A percentile compares a stretch with the other conserved stretches of the same genome.
These are phyloP conservation scores for Heliocybe sulcata DNA, from an alignment of 1,284 basidiomycete genomes.

Conservation along the genomic window DNA sequence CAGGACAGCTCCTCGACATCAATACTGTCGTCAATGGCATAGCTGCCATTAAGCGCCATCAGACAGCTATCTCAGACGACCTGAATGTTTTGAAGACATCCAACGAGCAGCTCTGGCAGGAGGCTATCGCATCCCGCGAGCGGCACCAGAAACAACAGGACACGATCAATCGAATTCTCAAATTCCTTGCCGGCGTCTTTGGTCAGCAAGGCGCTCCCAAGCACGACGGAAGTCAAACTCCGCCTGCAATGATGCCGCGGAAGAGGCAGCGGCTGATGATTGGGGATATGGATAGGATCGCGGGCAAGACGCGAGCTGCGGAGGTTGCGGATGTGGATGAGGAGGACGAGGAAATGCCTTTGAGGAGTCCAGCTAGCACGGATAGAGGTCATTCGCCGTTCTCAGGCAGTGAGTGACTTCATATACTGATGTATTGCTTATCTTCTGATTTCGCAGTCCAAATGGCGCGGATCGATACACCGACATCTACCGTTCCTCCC, in stretches of 20 bases:
- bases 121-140: slow-evolving; percentile 75
- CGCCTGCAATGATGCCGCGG: slow-evolving; percentile 41
- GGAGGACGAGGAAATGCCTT: slow-evolving; percentile 26
- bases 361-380: slow-evolving; percentile 22
- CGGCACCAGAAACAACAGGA: slow-evolving; percentile 90
- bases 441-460: slow-evolving; percentile 15
- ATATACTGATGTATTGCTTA: background rate
- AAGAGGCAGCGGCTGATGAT: slow-evolving; percentile 60
- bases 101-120: slow-evolving; percentile 90
- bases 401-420: slow-evolving; percentile 6
- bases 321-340: slow-evolving; percentile 29
- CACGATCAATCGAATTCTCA: slow-evolving; percentile 94
- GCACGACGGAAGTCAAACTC: slow-evolving; percentile 15
- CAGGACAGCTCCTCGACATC: slow-evolving; percentile 63
- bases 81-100: slow-evolving; percentile 84
- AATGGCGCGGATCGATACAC: slow-evolving; percentile 24
- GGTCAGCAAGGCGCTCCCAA: slow-evolving; percentile 44
- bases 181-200: slow-evolving; percentile 92
- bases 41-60: slow-evolving; percentile 85
- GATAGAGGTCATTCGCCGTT: background rate
- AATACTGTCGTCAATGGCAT: slow-evolving; percentile 79
- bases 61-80: slow-evolving; percentile 84
- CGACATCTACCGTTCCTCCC: slow-evolving; percentile 14
- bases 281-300: slow-evolving; percentile 28
- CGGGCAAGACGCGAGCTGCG: slow-evolving; percentile 21